Evolutionary conservation across 73 alveolate genomes (phyloP), one percentile per base, ranked within the genome.

Genomic region (Loxodes magnus): DNA sequence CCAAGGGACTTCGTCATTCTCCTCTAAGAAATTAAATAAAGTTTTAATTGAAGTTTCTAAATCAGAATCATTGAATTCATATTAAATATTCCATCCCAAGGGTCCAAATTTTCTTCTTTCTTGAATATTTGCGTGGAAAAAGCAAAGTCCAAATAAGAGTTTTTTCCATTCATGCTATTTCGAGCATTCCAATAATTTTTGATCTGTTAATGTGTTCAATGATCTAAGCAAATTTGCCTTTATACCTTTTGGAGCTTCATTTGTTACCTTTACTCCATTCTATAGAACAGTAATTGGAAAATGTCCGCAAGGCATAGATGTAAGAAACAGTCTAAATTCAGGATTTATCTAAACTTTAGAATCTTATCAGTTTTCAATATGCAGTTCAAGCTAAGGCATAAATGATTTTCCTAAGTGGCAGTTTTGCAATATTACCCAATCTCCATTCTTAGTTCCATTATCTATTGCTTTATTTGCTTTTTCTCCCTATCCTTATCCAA

Each of bases 51-150:
- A 87, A 4, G 99, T 96, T 42, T 95, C 99, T 50, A 95, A 68
- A 70, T 95, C 99, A 46, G 96, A 71, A 65, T 92, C 96, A 87
- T 93, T 95, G 87, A 95, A 95, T 59, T 95, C 99, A 57, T 95
- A 95, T 15, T 97, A 78, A 30, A 95, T 92, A 79, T 95, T 95
- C 99, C 98, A 95, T 12, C 99, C 99, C 29, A 95, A 81, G 3
- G 99, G 98, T 5, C 99, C 99, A 72, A 95, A 95, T 62, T 95
- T 95, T 52, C 98, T 76, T 30, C 99, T 66, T 65, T 95, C 99
- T 81, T 93, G 83, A 41, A 95, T 73, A 34, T 83, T 77, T 0
- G 98, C 99, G 59, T 95, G 99, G 99, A 95, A 95, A 75, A 90
- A 95, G 43, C 44, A 82, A 64, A 35, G 82, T 55, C 85, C 59